Evolutionary conservation across 129 eudicot species (phyloP), one percentile per base, ranked within the genome.

Genomic region (Scalesia atractyloides): DNA sequence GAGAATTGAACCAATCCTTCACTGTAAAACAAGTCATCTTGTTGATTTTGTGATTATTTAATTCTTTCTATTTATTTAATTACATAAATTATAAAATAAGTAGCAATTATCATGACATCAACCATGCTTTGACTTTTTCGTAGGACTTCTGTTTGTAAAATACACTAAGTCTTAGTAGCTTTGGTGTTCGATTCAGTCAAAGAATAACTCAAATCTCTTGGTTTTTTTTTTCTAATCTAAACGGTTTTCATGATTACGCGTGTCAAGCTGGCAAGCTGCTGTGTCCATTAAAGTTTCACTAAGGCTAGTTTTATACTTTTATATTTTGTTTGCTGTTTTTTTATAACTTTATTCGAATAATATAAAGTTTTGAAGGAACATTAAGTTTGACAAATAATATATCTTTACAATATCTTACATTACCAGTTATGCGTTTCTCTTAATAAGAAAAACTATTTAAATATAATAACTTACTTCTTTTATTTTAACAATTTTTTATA

Each of bases 181-280:
- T n/a, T 64, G 15, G 39, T 33, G 67, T 66, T 56, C 39, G 67
- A 66, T 66, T 22, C 17, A 66, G 79, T 75, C 73, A 39, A 44
- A 73, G 22, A 14, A 18, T 17, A 60, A 13, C 62, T 63, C 64
- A 36, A n/a, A 63, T 73, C 0, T n/a, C 44, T 10, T 15, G 37
- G 14, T 19, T 54, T 18, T 17, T 16, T 52, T 17, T 9, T 48
- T 73, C 10, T 44, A 1, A 7, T 44, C 39, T 26, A 48, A 48
- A 73, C 19, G 36, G 61, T 33, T 62, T n/a, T 62, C 58, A 22
- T 72, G 43, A 43, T 72, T 72, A 58, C 62, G 65, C 61, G 61
- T 73, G 70, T 73, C 60, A 48, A 22, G 16, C 16, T 43, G 10
- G 43, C 43, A 37, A 37, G 43, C 43, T 37, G 7, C 41, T 36